Conservation (phyloP, 371 early-diverging fungal genomes). For the Lichtheimia hyalospora region DNA sequence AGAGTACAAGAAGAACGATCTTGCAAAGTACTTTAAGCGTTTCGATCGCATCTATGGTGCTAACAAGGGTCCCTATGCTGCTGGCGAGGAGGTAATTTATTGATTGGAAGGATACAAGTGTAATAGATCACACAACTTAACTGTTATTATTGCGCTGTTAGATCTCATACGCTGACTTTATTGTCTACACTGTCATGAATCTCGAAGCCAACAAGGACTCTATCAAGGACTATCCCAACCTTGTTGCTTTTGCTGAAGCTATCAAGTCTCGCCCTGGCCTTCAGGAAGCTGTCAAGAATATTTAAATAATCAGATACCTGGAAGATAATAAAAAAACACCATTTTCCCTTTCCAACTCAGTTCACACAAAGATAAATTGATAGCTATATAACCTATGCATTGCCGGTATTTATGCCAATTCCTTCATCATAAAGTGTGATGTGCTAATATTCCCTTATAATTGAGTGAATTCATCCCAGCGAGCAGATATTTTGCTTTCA, state of each 20-base stretch:
- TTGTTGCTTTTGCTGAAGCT: slow-evolving; percentile 9
- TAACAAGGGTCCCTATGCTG: slow-evolving; percentile 11
- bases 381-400: no score
- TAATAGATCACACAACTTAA: neutral
- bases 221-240: slow-evolving; percentile 10
- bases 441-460: no score
- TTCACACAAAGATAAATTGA: no score
- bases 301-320: no score
- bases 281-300: no score
- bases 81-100: slow-evolving; percentile 12
- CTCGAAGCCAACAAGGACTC: neutral
- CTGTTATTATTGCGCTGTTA: neutral
- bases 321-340: no score
- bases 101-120: neutral
- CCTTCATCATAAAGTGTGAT: no score
- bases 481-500: no score
- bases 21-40: neutral
- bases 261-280: neutral
- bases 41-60: slow-evolving; percentile 10
- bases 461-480: no score
- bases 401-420: no score
- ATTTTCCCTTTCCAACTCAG: no score
- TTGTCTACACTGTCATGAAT: slow-evolving; percentile 12
- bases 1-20: neutral
- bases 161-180: slow-evolving; percentile 18